Base-by-base conservation (phyloP, 1,139 yeast species). In the Insectozyma bohioensis region DNA sequence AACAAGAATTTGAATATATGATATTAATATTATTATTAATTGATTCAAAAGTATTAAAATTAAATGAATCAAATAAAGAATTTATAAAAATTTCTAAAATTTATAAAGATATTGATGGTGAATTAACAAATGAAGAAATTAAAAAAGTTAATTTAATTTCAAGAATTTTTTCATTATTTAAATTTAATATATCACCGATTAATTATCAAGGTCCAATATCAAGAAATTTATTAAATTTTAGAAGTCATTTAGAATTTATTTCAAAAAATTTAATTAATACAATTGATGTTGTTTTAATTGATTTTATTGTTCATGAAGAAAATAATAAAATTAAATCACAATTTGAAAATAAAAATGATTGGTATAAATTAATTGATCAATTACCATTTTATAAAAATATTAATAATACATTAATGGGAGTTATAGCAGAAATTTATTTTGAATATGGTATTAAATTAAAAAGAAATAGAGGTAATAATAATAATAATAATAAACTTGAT, bases 131-230 rank as follows among this genome's bases (percentile, higher is more conserved):
- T 16, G 56, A 68, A 27, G 61, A 63, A 18, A 47, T 55, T 12
- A 54, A 57, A 32, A 62, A 65, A 26, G 64, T 79, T 6, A 54
- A 73, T 9, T 53, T 82, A 31, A 56, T 84, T 18, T 68, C 86
- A 3, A 66, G 88, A 41, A 59, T 82, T 2, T 75, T 83, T 24
- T 66, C 82, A 2, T 62, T 81, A 28, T 70, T 75, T 38, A 69
- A 67, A 41, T 61, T 80, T 26, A 55, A 65, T 26, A 66, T 72
- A 13, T 77, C 79, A 15, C 80, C 84, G 4, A 70, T 75, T 21
- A 78, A 78, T 41, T 69, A 80, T 51, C 75, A 76, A 37, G 92
- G 92, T 0, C 90, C 92, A 4, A 63, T 84, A 26, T 82, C 85
- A 15, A 70, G 83, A 41, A 69, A 72, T 34, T 63, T 85, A 22